Evolutionary conservation across 2,329 filamentous ascomycete genomes (phyloP), one percentile per base, ranked within the genome.

Genomic region (Colletotrichum orchidophilum): DNA sequence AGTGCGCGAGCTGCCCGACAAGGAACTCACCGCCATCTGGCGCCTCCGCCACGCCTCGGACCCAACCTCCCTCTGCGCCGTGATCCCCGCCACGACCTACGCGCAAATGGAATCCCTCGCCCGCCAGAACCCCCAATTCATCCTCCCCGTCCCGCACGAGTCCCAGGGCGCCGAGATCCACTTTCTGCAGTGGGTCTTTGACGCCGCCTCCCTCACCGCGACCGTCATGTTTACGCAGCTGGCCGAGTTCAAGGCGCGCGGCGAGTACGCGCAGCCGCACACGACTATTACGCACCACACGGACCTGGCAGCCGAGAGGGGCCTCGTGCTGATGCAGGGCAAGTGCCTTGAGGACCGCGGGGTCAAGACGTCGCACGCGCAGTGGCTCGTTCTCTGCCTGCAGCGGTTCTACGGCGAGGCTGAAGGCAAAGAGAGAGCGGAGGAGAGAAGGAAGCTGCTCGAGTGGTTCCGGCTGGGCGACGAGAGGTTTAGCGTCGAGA

Each of bases 141-240:
- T 99, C 66, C 89, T 99, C 1, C 96, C 96, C 0, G 88, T 98
- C 7, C 93, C 93, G 74, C 93, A 88, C 81, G 83, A 83, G 57
- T 83, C 81, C 27, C 85, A 86, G 74, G 94, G 94, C 62, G 94
- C 95, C 57, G 96, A 98, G 81, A 95, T 99, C 55, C 96, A 99
- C 83, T 97, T 97, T 81, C 83, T 99, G 73, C 96, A 99, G 82
- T 99, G 97, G 94, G 93, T 93, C 0, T 98, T 97, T 82, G 95
- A 97, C 71, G 83, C 82, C 26, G 84, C 84, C 67, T 88, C 87
- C 21, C 83, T 87, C 71, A 92, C 91, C 3, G 90, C 88, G 70
- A 94, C 93, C 0, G 92, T 98, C 6, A 90, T 99, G 39, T 98
- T 99, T 83, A 99, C 96, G 0, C 93, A 96, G 78, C 87, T 99